phyloP scores from a whole-genome alignment of 257 asterid species.

The Solanum chiquidenum region DNA sequence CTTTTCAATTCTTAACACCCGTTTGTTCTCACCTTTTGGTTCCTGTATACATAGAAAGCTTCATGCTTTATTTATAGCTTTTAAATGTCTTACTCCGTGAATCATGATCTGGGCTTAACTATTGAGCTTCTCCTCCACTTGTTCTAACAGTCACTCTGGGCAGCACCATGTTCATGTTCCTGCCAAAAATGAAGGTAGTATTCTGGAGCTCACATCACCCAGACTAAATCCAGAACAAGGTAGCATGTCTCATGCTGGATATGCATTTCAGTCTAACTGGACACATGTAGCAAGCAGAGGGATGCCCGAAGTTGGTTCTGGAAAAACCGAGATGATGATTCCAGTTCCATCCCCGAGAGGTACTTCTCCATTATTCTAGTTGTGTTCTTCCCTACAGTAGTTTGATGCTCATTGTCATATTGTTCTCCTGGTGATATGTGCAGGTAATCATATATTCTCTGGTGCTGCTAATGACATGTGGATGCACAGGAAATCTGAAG shows the following conservation, averaged over 20 bases:
- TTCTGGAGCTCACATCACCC: slow-evolving; percentile 62
- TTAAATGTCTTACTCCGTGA: neutral
- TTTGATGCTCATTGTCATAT: neutral
- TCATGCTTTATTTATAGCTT: neutral
- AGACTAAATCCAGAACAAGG: slow-evolving; percentile 57
- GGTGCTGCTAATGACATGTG: slow-evolving; percentile 23
- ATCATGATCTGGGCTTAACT: slow-evolving; percentile 8
- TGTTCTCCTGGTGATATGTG: neutral
- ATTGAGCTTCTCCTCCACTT: slow-evolving; percentile 1
- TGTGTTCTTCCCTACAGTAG: neutral
- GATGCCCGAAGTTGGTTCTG: slow-evolving; percentile 36
- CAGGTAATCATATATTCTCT: slow-evolving; percentile 17
- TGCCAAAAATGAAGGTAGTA: slow-evolving; percentile 35
- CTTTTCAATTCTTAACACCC: neutral
- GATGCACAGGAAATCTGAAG: slow-evolving; percentile 34
- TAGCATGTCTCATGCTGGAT: slow-evolving; percentile 34
- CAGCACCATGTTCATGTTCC: slow-evolving; percentile 29
- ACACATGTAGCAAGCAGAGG: slow-evolving; percentile 26
- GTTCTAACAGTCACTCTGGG: slow-evolving; percentile 39
- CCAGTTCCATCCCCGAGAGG: slow-evolving; percentile 23
- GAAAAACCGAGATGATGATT: slow-evolving; percentile 12
- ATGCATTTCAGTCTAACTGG: slow-evolving; percentile 58
- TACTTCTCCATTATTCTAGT: neutral
- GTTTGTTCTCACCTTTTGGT: neutral
- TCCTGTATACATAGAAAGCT: neutral